Evolutionary conservation across 2,329 filamentous ascomycete genomes (phyloP).

Genomic region (Monilinia aucupariae): DNA sequence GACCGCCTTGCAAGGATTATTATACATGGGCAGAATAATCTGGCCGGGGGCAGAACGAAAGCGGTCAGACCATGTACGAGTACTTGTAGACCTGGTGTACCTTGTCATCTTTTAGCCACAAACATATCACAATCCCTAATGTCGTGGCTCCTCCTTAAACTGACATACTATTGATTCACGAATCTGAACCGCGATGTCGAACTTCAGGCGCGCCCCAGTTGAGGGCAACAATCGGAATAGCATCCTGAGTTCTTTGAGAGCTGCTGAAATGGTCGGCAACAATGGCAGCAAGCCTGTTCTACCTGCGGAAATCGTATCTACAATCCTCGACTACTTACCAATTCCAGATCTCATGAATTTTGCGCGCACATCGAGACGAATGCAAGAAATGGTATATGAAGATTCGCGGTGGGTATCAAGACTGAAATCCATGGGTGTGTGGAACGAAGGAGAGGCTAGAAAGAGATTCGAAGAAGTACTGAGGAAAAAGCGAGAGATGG

Average conservation of each 20-base stretch:
- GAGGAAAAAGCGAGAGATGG: conserved; percentile 54
- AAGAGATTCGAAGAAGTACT: conserved; percentile 71
- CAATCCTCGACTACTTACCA: conserved; percentile 84
- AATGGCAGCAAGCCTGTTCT: conserved; percentile 66
- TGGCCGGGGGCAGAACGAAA: no score
- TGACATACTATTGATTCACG: background rate
- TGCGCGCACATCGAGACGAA: conserved; percentile 74
- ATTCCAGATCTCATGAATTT: conserved; percentile 80
- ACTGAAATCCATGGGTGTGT: conserved; percentile 80
- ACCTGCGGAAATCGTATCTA: conserved; percentile 82
- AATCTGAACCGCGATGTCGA: conserved; percentile 39
- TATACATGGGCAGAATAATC: no score
- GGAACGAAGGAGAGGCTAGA: conserved; percentile 84
- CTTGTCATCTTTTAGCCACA: no score
- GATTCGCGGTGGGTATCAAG: conserved; percentile 91
- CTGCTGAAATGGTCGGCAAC: conserved; percentile 63
- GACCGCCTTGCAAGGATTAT: no score
- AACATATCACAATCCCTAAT: background rate
- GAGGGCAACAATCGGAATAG: conserved; percentile 38
- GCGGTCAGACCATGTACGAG: no score
- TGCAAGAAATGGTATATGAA: conserved; percentile 98
- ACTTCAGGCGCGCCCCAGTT: conserved; percentile 37
- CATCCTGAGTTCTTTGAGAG: conserved; percentile 72
- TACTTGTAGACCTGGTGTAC: no score
- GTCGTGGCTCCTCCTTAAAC: background rate